phyloP scores from a whole-genome alignment of 176 grass and related monocot species.

The Cenchrus purpureus region DNA sequence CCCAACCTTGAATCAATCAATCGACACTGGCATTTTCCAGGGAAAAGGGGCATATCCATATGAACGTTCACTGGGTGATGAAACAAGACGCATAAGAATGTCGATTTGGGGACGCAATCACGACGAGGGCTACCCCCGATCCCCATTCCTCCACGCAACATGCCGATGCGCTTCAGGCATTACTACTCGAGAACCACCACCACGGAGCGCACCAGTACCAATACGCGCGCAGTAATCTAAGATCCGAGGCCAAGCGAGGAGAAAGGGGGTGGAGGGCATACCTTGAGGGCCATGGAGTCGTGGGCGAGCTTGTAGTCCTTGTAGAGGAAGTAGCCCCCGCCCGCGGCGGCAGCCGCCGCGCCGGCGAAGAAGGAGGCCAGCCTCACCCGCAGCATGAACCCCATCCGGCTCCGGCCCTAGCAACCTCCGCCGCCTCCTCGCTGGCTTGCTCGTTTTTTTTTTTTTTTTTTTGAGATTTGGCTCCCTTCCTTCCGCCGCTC shows the following conservation, averaged over 20 bases:
- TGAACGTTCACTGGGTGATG: neutral
- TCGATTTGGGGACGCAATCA: neutral
- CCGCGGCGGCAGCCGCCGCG: slow-evolving; percentile 60
- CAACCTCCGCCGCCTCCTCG: slow-evolving; percentile 15
- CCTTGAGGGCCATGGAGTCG: slow-evolving; percentile 72
- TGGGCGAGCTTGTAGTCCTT: slow-evolving; percentile 95
- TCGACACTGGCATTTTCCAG: neutral
- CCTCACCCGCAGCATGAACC: slow-evolving; percentile 87
- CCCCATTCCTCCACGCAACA: slow-evolving; percentile 18
- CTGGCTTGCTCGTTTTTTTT: neutral
- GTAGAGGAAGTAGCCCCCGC: slow-evolving; percentile 82
- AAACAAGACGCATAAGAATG: neutral
- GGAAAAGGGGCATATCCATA: neutral
- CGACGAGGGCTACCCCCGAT: neutral
- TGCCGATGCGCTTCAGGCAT: neutral
- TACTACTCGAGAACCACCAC: neutral
- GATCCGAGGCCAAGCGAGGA: slow-evolving; percentile 12
- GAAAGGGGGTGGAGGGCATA: neutral
- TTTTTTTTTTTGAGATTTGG: neutral
- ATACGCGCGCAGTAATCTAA: neutral
- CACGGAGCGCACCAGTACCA: neutral
- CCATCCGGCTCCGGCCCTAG: slow-evolving; percentile 58
- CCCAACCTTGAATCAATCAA: neutral
- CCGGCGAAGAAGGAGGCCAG: slow-evolving; percentile 87
- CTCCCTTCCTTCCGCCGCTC: slow-evolving; percentile 18